phyloP scores from a whole-genome alignment of 768 basidiomycete species.

The Trametes villosa region DNA sequence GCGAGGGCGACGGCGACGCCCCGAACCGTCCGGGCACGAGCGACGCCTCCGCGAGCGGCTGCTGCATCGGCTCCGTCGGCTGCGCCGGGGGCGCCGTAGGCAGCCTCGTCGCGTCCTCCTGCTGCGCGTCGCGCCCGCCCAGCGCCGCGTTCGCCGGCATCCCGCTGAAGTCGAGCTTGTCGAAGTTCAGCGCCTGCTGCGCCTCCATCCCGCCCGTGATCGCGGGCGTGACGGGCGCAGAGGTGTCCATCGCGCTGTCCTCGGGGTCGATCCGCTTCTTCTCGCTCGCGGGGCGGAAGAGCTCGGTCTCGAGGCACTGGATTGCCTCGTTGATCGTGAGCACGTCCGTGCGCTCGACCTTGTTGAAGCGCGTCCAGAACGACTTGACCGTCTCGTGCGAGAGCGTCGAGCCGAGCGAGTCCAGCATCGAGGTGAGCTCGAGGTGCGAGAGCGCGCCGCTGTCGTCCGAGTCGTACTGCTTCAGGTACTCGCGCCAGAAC shows the following conservation, averaged over 20 bases:
- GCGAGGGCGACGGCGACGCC: constrained; percentile 32
- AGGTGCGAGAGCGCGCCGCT: constrained; percentile 73
- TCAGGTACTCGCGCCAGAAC: constrained; percentile 89
- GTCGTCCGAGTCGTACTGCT: constrained; percentile 90
- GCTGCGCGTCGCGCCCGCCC: constrained; percentile 4
- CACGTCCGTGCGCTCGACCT: constrained; percentile 67
- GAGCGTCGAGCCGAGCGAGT: constrained; percentile 94
- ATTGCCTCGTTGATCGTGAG: constrained; percentile 80
- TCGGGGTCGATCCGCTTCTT: constrained; percentile 65
- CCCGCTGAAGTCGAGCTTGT: constrained; percentile 66
- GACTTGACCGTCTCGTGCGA: constrained; percentile 74
- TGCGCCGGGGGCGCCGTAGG: constrained; percentile 32
- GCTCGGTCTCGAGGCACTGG: constrained; percentile 84
- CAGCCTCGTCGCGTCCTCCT: constrained; percentile 17
- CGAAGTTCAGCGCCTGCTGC: constrained; percentile 44
- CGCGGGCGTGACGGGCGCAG: constrained; percentile 59
- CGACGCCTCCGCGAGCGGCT: constrained; percentile 39
- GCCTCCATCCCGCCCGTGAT: constrained; percentile 47
- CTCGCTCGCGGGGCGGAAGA: constrained; percentile 73
- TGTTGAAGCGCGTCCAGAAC: constrained; percentile 78
- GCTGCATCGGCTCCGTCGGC: constrained; percentile 52
- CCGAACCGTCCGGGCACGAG: constrained; percentile 21
- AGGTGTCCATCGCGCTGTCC: constrained; percentile 47
- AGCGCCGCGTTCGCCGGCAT: constrained; percentile 42
- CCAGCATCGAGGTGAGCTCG: constrained; percentile 93